Percentiles rank a stretch among this genome's conserved stretches.
These are phyloP conservation scores for Lojkania enalia DNA, from an alignment of 2,329 filamentous ascomycete species.

Conservation along the genomic window DNA sequence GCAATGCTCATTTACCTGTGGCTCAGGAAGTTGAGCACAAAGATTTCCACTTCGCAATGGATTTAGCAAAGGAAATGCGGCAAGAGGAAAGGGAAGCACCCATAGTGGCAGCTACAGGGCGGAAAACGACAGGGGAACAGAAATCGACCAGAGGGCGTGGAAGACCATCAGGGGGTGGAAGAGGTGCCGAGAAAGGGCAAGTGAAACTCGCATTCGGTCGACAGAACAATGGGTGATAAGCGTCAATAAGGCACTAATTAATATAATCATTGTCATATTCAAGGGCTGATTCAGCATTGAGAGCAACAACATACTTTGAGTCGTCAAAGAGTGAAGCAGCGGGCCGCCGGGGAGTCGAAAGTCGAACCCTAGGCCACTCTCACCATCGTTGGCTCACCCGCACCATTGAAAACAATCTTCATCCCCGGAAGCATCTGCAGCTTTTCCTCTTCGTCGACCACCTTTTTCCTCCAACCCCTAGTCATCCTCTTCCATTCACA, in stretches of 20 bases:
- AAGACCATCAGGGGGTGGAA: slow-evolving; percentile 36
- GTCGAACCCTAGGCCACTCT: too few relatives aligned
- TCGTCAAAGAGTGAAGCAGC: neutral
- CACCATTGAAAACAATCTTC: neutral
- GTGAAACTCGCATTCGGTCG: slow-evolving; percentile 49
- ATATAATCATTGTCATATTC: too few relatives aligned
- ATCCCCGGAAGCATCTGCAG: neutral
- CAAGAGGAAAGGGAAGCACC: slow-evolving; percentile 30
- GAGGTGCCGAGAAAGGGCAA: slow-evolving; percentile 49
- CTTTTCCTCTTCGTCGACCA: neutral
- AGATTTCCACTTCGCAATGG: slow-evolving; percentile 94
- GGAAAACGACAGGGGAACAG: slow-evolving; percentile 14
- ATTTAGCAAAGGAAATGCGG: slow-evolving; percentile 67
- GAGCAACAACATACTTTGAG: neutral
- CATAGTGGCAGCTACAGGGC: slow-evolving; percentile 4
- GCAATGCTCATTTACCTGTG: slow-evolving; percentile 62
- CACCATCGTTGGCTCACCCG: neutral
- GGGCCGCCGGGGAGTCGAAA: neutral
- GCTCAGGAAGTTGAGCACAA: slow-evolving; percentile 72
- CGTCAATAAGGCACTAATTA: too few relatives aligned
- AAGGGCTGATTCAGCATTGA: too few relatives aligned
- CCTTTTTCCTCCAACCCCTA: neutral
- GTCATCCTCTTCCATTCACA: neutral
- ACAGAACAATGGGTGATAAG: too few relatives aligned
- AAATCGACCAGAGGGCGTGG: slow-evolving; percentile 40